Conservation (phyloP, 495 filamentous ascomycete genomes). For the Penicillium paradoxum region DNA sequence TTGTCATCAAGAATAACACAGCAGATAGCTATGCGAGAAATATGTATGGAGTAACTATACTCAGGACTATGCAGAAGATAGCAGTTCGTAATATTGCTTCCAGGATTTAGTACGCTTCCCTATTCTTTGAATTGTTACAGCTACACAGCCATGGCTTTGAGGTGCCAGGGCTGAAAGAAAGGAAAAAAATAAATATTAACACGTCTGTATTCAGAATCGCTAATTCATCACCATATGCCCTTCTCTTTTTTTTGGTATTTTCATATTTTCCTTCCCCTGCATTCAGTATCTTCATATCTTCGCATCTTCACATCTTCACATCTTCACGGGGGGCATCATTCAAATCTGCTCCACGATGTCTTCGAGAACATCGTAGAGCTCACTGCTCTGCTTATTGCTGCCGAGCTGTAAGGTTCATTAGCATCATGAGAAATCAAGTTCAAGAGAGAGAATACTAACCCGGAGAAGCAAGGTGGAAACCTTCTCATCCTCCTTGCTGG, state of each 20-base stretch:
- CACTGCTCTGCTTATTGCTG: not conserved
- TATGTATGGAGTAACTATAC: no score
- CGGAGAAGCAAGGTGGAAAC: conserved; percentile 63
- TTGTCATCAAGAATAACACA: no score
- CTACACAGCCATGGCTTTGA: no score
- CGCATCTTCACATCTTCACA: no score
- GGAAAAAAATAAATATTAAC: not conserved
- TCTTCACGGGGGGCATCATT: no score
- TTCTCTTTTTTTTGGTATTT: not conserved
- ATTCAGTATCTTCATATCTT: not conserved
- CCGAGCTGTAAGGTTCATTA: not conserved
- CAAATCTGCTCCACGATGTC: not conserved
- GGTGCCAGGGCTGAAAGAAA: not conserved
- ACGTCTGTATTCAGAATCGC: not conserved
- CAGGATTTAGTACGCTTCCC: no score
- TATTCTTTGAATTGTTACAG: no score
- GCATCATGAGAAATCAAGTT: not conserved
- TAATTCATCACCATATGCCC: not conserved
- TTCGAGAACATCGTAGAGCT: not conserved
- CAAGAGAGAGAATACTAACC: conserved; percentile 41
- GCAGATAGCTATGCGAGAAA: no score
- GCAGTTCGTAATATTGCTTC: no score
- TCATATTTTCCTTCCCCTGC: not conserved
- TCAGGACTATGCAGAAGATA: no score
- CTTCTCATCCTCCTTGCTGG: conserved; percentile 56